A percentile compares a stretch with the other conserved stretches of the same genome.
These are phyloP conservation scores for Pyrenophora tritici-repentis DNA, from an alignment of 2,329 filamentous ascomycete genomes.

Conservation along the genomic window DNA sequence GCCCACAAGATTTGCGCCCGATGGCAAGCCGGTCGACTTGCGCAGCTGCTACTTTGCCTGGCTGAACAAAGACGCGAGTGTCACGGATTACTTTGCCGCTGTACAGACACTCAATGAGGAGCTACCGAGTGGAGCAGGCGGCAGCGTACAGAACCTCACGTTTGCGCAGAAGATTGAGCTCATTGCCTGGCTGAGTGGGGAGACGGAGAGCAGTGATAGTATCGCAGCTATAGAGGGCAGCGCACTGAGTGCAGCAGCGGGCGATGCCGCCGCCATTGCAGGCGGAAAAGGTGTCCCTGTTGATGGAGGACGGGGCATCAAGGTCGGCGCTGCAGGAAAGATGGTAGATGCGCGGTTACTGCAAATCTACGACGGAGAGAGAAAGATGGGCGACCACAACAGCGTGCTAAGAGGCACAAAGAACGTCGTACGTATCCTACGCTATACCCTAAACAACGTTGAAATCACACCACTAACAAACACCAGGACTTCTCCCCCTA, in stretches of 20 bases:
- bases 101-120: constrained; percentile 81
- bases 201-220: constrained; percentile 80
- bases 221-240: constrained; percentile 82
- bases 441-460: neutral
- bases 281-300: constrained; percentile 53
- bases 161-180: constrained; percentile 92
- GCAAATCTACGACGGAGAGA: constrained; percentile 89
- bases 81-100: constrained; percentile 88
- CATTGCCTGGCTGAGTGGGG: constrained; percentile 90
- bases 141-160: constrained; percentile 81
- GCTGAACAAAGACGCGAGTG: constrained; percentile 87
- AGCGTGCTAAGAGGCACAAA: constrained; percentile 85
- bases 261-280: constrained; percentile 59
- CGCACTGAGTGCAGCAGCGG: constrained; percentile 49
- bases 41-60: constrained; percentile 96
- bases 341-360: constrained; percentile 75
- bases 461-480: constrained; percentile 16
- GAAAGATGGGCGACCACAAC: constrained; percentile 91
- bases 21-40: constrained; percentile 72
- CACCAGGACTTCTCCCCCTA: constrained; percentile 89
- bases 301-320: constrained; percentile 41
- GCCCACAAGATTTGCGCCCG: constrained; percentile 83
- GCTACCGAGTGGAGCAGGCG: constrained; percentile 63
- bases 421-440: constrained; percentile 67
- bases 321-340: constrained; percentile 47